Evolutionary conservation across 2,329 filamentous ascomycete genomes (phyloP).

Genomic region (Leptosphaerulina australis): DNA sequence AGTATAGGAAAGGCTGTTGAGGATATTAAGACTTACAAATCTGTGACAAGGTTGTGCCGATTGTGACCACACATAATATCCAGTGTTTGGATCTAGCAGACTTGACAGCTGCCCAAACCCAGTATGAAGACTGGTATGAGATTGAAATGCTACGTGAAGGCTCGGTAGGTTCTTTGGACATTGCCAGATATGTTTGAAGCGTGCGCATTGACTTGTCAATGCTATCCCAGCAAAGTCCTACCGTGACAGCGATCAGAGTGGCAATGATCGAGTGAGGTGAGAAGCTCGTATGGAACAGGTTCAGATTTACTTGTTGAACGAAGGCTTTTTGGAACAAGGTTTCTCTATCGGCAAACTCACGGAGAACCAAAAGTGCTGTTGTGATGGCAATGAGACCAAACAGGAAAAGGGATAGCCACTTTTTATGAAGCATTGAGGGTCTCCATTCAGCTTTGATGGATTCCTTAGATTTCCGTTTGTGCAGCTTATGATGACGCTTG

Average conservation of each 20-base stretch:
- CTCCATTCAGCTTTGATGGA: neutral
- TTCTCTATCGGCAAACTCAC: conserved; percentile 7
- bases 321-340: conserved; percentile 19
- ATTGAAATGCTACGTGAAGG: conserved; percentile 17
- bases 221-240: conserved; percentile 30
- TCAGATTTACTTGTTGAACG: conserved; percentile 16
- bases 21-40: conserved; percentile 1
- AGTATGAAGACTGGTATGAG: conserved; percentile 28
- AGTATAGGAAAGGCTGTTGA: neutral
- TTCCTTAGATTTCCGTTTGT: neutral
- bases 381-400: conserved; percentile 6
- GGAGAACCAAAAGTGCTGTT: conserved; percentile 13
- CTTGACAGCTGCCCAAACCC: conserved; percentile 24
- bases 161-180: conserved; percentile 18
- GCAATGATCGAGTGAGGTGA: conserved; percentile 27
- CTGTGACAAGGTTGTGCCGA: conserved; percentile 11
- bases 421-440: conserved; percentile 13
- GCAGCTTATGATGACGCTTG: neutral
- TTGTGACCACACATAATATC: conserved; percentile 2
- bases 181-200: conserved; percentile 28
- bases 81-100: neutral
- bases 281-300: conserved; percentile 13
- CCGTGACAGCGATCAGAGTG: conserved; percentile 21
- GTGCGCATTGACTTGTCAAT: conserved; percentile 26
- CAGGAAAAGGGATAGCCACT: conserved; percentile 1